phyloP scores from a whole-genome alignment of 768 basidiomycete genomes.

The Baorangia bicolor region DNA sequence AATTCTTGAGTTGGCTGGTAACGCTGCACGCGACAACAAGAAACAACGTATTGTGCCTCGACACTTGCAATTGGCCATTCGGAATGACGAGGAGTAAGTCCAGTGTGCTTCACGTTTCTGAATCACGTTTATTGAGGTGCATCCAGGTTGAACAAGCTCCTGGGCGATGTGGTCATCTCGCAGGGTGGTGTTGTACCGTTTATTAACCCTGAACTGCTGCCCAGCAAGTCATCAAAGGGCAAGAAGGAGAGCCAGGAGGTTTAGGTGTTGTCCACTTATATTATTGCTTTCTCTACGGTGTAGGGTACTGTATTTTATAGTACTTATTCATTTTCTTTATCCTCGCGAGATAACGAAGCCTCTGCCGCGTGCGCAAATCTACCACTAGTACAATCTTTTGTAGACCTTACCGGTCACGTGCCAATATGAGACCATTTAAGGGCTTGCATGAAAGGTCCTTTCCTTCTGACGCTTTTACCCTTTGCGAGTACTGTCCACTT shows the following conservation, averaged over 20 bases:
- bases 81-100: constrained; percentile 55
- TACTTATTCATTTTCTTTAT: constrained; percentile 27
- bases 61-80: constrained; percentile 64
- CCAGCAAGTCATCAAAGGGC: constrained; percentile 51
- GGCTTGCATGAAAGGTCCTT: neutral
- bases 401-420: neutral
- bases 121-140: neutral
- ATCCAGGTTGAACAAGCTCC: constrained; percentile 38
- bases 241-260: constrained; percentile 53
- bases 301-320: constrained; percentile 35
- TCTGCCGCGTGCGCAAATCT: neutral
- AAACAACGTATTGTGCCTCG: constrained; percentile 64
- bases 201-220: constrained; percentile 53
- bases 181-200: constrained; percentile 59
- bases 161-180: constrained; percentile 54
- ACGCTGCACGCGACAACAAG: constrained; percentile 55
- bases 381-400: too few relatives aligned
- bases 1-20: constrained; percentile 62
- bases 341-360: neutral
- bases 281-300: constrained; percentile 21
- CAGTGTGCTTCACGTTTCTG: neutral
- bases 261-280: constrained; percentile 21
- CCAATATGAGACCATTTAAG: neutral
- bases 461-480: neutral
- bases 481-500: neutral